A percentile compares a stretch with the other conserved stretches of the same genome.
These are phyloP conservation scores for Aspergillus tanneri DNA, from an alignment of 2,329 filamentous ascomycete genomes.

Conservation along the genomic window DNA sequence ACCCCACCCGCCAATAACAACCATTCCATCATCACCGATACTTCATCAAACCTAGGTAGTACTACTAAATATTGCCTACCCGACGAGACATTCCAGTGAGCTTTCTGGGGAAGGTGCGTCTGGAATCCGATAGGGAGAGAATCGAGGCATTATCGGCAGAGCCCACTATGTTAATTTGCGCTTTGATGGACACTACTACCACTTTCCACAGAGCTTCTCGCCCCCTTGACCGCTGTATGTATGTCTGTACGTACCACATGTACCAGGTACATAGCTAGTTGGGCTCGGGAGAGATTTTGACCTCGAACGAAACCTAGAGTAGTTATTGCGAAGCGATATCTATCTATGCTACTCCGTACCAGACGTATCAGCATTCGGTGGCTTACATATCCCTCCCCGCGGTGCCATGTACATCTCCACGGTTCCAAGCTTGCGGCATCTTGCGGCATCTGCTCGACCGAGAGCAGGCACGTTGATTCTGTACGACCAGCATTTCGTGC, in stretches of 20 bases:
- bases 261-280: background rate
- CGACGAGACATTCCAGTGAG: constrained; percentile 9
- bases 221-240: background rate
- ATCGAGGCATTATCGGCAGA: constrained; percentile 7
- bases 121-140: constrained; percentile 14
- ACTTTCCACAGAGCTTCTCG: too few species aligned
- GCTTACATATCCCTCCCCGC: background rate
- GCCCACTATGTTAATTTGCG: constrained; percentile 9
- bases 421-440: constrained; percentile 3
- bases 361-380: background rate
- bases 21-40: constrained; percentile 12
- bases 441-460: constrained; percentile 1
- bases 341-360: background rate
- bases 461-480: constrained; percentile 6
- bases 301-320: background rate
- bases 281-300: background rate
- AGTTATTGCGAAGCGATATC: background rate
- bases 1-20: constrained; percentile 6
- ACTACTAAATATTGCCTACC: background rate
- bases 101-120: constrained; percentile 14
- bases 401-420: constrained; percentile 1
- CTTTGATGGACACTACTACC: too few species aligned
- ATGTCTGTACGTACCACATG: background rate
- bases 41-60: constrained; percentile 1
- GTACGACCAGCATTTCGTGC: constrained; percentile 10